A percentile compares a stretch with the other conserved stretches of the same genome.
phyloP scores from a whole-genome alignment of 129 eudicot species.

The Ambrosia artemisiifolia region DNA sequence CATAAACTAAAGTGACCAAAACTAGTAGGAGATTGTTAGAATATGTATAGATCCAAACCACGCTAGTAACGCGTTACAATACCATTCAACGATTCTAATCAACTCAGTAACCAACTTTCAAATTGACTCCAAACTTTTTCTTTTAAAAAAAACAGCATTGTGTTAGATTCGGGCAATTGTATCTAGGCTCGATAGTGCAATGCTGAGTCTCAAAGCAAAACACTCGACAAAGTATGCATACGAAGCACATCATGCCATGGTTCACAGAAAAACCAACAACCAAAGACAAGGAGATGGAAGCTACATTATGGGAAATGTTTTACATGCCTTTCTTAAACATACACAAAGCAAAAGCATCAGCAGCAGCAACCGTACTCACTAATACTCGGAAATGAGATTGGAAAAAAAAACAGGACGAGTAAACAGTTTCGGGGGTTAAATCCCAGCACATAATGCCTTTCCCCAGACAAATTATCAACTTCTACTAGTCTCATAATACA shows the following conservation, averaged over 20 bases:
- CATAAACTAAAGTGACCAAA: too few species aligned
- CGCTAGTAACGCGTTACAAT: background rate
- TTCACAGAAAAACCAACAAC: background rate
- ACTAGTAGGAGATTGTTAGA: too few species aligned
- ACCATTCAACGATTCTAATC: background rate
- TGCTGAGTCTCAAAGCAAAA: background rate
- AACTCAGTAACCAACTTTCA: background rate
- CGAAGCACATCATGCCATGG: background rate
- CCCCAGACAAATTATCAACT: slow-evolving; percentile 31
- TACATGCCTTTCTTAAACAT: slow-evolving; percentile 33
- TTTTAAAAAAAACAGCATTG: background rate
- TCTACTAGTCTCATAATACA: slow-evolving; percentile 34
- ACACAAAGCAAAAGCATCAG: background rate
- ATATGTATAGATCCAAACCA: background rate
- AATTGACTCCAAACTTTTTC: background rate
- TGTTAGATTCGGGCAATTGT: background rate
- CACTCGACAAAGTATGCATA: background rate
- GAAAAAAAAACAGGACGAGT: slow-evolving; percentile 20
- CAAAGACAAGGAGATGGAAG: background rate
- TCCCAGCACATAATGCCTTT: slow-evolving; percentile 30
- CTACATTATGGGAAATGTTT: slow-evolving; percentile 19
- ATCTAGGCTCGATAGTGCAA: background rate
- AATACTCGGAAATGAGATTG: slow-evolving; percentile 7
- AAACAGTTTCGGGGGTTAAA: slow-evolving; percentile 27
- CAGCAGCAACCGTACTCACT: slow-evolving; percentile 17